Conservation (phyloP, 2,329 filamentous ascomycete species). For the Escovopsis sp. region DNA sequence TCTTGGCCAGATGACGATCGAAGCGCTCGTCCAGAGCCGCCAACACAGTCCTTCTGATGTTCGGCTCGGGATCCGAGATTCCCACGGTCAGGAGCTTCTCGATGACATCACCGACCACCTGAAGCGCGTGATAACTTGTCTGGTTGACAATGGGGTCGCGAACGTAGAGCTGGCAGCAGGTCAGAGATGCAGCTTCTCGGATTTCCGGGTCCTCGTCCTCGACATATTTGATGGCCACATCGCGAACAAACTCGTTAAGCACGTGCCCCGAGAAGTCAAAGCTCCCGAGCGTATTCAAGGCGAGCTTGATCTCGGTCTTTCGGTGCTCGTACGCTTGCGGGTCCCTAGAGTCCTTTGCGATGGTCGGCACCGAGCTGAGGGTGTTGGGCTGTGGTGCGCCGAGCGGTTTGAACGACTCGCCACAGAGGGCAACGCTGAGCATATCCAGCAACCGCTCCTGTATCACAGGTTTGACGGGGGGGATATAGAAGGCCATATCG, state of each 20-base stretch:
- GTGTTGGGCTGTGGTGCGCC: constrained; percentile 76
- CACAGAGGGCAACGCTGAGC: constrained; percentile 84
- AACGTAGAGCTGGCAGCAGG: constrained; percentile 94
- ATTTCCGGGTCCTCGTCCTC: constrained; percentile 92
- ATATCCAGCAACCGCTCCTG: constrained; percentile 90
- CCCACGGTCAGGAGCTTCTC: constrained; percentile 91
- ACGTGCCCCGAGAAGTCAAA: constrained; percentile 92
- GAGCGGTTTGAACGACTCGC: constrained; percentile 80
- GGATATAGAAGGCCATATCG: constrained; percentile 98
- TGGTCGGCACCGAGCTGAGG: constrained; percentile 66
- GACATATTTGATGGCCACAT: constrained; percentile 95
- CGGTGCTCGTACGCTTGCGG: constrained; percentile 64
- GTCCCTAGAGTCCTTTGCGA: constrained; percentile 77
- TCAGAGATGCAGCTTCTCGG: constrained; percentile 84
- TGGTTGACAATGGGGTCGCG: constrained; percentile 96
- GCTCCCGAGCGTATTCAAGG: constrained; percentile 88
- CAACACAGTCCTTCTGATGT: constrained; percentile 79
- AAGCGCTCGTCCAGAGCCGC: constrained; percentile 85
- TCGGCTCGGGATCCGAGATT: constrained; percentile 78
- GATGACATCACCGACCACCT: constrained; percentile 95
- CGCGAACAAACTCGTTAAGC: constrained; percentile 94
- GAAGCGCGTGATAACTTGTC: constrained; percentile 89
- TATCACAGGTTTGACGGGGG: constrained; percentile 80
- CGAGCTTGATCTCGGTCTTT: constrained; percentile 80
- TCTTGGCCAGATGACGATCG: constrained; percentile 89